Evolutionary conservation across 2,329 filamentous ascomycete genomes (phyloP), one percentile per base, ranked within the genome.

Genomic region (Aspergillus quadrilineatus): DNA sequence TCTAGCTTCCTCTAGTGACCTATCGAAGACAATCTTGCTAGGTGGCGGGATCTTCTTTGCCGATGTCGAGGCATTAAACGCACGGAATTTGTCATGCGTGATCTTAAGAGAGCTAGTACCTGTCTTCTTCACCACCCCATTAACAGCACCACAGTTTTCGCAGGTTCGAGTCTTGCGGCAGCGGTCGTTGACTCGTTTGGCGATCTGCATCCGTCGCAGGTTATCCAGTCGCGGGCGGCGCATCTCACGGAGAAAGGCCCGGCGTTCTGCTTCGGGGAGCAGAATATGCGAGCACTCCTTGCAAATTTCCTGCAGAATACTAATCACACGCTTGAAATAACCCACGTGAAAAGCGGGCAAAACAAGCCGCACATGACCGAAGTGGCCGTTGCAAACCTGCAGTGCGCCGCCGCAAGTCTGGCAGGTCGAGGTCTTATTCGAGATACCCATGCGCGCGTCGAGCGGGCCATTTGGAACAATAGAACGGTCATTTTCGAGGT

Each of bases 301-400:
- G 86, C 94, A 99, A 63, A 99, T 95, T 68, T 94, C 89, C 72
- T 97, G 92, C 26, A 99, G 81, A 55, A 96, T 92, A 44, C 87
- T 88, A 70, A 96, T 93, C 62, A 94, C 91, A 72, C 95, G 92
- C 71, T 92, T 94, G 66, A 99, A 84, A 71, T 97, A 99, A 37
- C 94, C 94, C 63, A 97, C 92, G 71, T 99, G 94, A 69, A 97
- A 97, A 43, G 89, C 91, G 4, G 94, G 94, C 50, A 99, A 80
- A 1, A 93, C 90, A 12, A 99, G 84, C 67, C 90, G 87, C 67
- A 99, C 89, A 75, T 97, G 89, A 46, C 94, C 94, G 69, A 97
- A 99, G 74, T 99, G 94, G 10, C 94, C 94, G 65, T 91, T 94
- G 74, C 94, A 99, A 63, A 88, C 86, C 66, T 91, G 85, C 30